Conservation (phyloP, 2,329 filamentous ascomycete species). For the Botrytis pseudocinerea region DNA sequence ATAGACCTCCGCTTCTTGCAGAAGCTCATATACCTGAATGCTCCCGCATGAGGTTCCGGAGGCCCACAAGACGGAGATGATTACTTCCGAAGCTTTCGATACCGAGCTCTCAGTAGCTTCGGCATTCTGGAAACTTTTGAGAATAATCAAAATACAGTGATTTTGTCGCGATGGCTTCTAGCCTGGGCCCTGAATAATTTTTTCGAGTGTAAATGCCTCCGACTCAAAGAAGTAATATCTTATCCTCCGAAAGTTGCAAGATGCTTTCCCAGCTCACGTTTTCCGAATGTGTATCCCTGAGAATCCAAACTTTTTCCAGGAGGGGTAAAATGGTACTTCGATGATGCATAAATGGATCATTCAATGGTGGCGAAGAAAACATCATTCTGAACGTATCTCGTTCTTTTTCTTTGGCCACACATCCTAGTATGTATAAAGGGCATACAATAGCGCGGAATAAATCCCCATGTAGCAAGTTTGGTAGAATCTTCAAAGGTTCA, state of each 20-base stretch:
- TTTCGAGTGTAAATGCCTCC: too few relatives aligned
- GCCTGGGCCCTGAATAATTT: too few relatives aligned
- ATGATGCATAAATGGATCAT: constrained; percentile 36
- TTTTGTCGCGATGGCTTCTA: too few relatives aligned
- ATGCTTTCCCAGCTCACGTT: constrained; percentile 17
- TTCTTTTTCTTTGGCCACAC: constrained; percentile 31
- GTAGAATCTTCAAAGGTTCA: constrained; percentile 33
- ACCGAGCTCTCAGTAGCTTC: too few relatives aligned
- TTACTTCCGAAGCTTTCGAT: too few relatives aligned
- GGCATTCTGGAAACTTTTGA: too few relatives aligned
- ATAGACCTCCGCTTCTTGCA: too few relatives aligned
- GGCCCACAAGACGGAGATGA: too few relatives aligned
- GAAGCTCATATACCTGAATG: too few relatives aligned
- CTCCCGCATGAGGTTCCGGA: too few relatives aligned
- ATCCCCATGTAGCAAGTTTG: constrained; percentile 25
- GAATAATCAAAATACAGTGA: too few relatives aligned
- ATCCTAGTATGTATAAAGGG: constrained; percentile 37
- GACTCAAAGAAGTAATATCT: constrained; percentile 16
- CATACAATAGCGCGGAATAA: constrained; percentile 32
- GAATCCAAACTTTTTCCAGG: constrained; percentile 35
- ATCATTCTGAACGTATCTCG: constrained; percentile 33
- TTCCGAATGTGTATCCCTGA: constrained; percentile 21
- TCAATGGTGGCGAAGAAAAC: constrained; percentile 33
- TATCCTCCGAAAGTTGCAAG: constrained; percentile 6
- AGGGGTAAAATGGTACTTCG: constrained; percentile 35